phyloP scores from a whole-genome alignment of 257 asterid genomes.

The Solanum acaule region DNA sequence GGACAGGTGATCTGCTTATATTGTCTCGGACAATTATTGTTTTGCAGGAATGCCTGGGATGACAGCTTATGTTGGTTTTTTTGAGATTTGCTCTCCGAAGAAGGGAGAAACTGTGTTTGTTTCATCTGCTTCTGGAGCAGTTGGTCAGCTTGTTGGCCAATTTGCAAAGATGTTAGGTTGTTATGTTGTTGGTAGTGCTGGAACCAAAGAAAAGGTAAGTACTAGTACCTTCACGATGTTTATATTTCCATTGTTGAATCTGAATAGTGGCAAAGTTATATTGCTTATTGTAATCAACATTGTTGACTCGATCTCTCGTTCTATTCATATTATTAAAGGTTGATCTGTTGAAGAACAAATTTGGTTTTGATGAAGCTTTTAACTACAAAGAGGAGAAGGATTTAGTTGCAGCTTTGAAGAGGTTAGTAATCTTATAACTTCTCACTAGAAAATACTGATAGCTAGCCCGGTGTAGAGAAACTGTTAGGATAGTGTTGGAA shows the following conservation, averaged over 20 bases:
- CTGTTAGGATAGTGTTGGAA: not conserved
- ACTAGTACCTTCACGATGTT: too few relatives aligned
- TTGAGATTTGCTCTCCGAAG: conserved; percentile 10
- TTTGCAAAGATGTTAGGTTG: conserved; percentile 11
- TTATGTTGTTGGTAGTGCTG: conserved; percentile 18
- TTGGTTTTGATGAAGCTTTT: conserved; percentile 24
- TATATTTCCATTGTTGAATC: not conserved
- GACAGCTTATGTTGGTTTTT: conserved; percentile 13
- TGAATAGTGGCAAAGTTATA: not conserved
- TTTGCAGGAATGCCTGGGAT: conserved; percentile 9
- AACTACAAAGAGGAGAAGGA: conserved; percentile 24
- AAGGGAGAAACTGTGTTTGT: conserved; percentile 5
- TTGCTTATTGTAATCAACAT: not conserved
- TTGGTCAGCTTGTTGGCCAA: conserved; percentile 20
- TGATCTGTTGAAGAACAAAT: conserved; percentile 23
- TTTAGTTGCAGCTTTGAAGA: conserved; percentile 9
- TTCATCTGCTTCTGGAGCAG: conserved; percentile 12
- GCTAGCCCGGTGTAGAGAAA: not conserved
- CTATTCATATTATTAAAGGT: too few relatives aligned
- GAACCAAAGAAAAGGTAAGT: conserved; percentile 12
- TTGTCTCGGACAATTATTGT: not conserved
- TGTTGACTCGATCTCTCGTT: too few relatives aligned
- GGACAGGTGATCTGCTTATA: not conserved
- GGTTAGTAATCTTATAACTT: not conserved
- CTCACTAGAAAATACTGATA: not conserved